A percentile compares a stretch with the other conserved stretches of the same genome.
Conservation (phyloP, 139 green algal genomes). For the Picochlorum costavermella region DNA sequence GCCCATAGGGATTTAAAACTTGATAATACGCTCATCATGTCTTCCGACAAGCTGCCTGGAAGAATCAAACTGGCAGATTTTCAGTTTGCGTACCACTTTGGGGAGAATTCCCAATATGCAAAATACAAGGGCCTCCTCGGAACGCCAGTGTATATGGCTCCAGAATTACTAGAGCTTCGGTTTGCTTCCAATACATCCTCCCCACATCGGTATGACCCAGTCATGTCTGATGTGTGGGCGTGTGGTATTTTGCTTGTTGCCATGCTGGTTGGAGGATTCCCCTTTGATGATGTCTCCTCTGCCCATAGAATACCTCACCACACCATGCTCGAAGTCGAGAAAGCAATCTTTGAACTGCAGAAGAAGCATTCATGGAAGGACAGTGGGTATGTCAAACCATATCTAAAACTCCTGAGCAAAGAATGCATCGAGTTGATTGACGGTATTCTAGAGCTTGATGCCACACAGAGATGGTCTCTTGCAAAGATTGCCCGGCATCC, state of each 20-base stretch:
- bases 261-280: slow-evolving; percentile 77
- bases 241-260: slow-evolving; percentile 61
- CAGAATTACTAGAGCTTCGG: slow-evolving; percentile 45
- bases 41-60: neutral
- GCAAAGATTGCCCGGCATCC: slow-evolving; percentile 34
- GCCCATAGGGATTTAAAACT: slow-evolving; percentile 51
- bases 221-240: slow-evolving; percentile 61
- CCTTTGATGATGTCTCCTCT: slow-evolving; percentile 49
- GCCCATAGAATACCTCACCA: too few species aligned
- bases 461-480: slow-evolving; percentile 28
- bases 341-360: neutral
- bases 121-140: slow-evolving; percentile 15
- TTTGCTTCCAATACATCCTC: slow-evolving; percentile 5
- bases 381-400: slow-evolving; percentile 27
- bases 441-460: slow-evolving; percentile 38
- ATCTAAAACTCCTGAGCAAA: slow-evolving; percentile 18
- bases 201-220: slow-evolving; percentile 27
- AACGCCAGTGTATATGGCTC: slow-evolving; percentile 57
- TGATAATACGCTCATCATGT: slow-evolving; percentile 47
- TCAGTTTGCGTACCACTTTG: slow-evolving; percentile 41
- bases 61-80: slow-evolving; percentile 71
- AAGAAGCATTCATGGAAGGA: slow-evolving; percentile 17
- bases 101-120: neutral
- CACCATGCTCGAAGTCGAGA: too few species aligned
- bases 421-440: slow-evolving; percentile 32